Percentiles rank a stretch among this genome's conserved stretches.
phyloP scores from a whole-genome alignment of 768 basidiomycete species.

The Boletus rex-veris region DNA sequence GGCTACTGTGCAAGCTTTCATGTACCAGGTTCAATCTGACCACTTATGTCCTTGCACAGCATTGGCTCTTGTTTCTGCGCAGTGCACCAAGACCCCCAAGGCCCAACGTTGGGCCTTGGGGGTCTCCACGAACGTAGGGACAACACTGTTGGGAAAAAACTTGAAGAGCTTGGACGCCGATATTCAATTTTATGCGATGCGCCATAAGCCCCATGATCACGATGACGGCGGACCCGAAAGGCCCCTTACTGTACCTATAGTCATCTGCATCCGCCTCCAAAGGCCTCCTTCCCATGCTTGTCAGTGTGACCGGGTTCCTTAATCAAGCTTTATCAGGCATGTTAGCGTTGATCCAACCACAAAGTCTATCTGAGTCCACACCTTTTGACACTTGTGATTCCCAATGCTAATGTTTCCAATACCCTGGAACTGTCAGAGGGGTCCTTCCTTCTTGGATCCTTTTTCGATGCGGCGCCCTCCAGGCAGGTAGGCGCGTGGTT shows the following conservation, averaged over 20 bases:
- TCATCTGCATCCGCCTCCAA: no score
- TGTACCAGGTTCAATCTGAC: no score
- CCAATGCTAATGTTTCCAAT: neutral
- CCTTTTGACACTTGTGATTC: neutral
- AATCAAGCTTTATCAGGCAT: neutral
- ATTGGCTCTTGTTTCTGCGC: no score
- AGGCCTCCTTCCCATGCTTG: conserved; percentile 2
- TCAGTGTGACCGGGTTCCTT: neutral
- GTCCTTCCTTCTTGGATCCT: neutral
- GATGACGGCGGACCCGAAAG: conserved; percentile 2
- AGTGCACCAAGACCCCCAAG: no score
- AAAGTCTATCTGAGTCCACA: conserved; percentile 3
- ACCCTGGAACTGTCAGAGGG: neutral
- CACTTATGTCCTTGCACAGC: neutral
- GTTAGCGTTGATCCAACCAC: neutral
- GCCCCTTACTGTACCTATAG: no score
- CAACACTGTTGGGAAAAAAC: no score
- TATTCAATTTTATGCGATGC: no score
- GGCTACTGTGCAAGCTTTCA: no score
- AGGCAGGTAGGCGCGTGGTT: neutral
- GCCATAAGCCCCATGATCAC: neutral
- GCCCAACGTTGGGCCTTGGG: no score
- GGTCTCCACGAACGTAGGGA: neutral
- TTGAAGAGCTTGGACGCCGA: neutral
- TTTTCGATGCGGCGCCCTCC: no score